Base-by-base conservation (phyloP, 2,329 filamentous ascomycete genomes). In the Thermoascus crustaceus region DNA sequence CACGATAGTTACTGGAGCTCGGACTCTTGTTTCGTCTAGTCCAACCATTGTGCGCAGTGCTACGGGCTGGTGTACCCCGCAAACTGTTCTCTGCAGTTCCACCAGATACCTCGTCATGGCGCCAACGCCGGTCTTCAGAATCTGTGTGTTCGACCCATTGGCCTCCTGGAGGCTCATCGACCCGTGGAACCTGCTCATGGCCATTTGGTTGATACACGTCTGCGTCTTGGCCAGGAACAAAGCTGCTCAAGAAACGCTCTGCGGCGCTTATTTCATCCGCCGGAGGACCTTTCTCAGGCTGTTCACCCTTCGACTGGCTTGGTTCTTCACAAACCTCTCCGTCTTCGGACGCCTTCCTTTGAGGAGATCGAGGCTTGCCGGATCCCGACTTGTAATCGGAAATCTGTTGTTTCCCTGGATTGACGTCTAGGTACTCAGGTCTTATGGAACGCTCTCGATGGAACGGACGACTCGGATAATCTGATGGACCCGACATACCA, bases 171-270 rank as follows among this genome's bases (percentile, higher is more conserved):
- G 13, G n/a, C 27, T 2, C 22, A 16, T 37, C 39, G 37, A 37
- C 14, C 26, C 14, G 14, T 9, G 16, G 7, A 22, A 39, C 38
- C 16, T 42, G 37, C 9, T 42, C 39, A 7, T 26, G 22, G 26
- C 42, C 40, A 22, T 47, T 34, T 6, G 36, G 30, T 35, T 33
- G 30, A 17, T 31, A 30, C 9, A 18, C 27, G 9, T 36, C 27
- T 24, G 30, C 25, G n/a, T 44, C 40, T 26, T 44, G 44, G 7
- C 34, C 52, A 13, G 59, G 50, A 10, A 47, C 40, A 16, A 63
- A 58, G n/a, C 48, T 51, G 32, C 54, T 54, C 9, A 64, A 45
- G 31, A 65, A 66, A 10, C 53, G 49, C 30, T 64, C 61, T 7
- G 60, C 57, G n/a, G 52, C 59, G 30, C 45, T 56, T 25, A 50